These are phyloP conservation scores for Solanum etuberosum DNA, from an alignment of 257 asterid genomes.

Conservation along the genomic window DNA sequence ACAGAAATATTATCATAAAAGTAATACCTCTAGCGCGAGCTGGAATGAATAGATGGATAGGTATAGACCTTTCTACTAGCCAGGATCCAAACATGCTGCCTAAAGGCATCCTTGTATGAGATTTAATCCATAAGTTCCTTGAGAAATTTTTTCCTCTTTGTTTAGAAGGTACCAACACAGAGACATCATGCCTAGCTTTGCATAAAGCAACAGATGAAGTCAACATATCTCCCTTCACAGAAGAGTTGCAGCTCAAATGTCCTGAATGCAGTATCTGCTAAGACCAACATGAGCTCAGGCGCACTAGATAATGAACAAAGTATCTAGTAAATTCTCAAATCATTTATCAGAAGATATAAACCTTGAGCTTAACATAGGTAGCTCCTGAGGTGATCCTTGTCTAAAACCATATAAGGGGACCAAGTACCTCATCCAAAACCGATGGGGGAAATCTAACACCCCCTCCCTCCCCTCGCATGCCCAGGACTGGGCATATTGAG, in stretches of 20 bases:
- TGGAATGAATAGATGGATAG: conserved; percentile 15
- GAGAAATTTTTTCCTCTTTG: conserved; percentile 20
- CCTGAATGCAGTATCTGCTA: conserved; percentile 31
- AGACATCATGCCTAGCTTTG: conserved; percentile 35
- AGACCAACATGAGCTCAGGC: not conserved
- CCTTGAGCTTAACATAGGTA: not conserved
- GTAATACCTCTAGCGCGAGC: conserved; percentile 43
- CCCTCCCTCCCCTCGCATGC: not conserved
- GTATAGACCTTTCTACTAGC: conserved; percentile 22
- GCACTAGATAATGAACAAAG: not conserved
- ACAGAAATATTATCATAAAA: conserved; percentile 1
- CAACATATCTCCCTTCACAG: conserved; percentile 55
- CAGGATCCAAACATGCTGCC: conserved; percentile 22
- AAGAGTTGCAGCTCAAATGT: conserved; percentile 20
- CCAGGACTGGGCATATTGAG: not conserved
- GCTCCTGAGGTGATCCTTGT: not conserved
- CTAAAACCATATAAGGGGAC: conserved; percentile 3
- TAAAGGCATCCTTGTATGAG: conserved; percentile 29
- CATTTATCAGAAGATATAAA: not conserved
- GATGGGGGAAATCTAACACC: not conserved
- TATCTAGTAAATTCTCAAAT: not conserved
- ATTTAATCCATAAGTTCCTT: conserved; percentile 18
- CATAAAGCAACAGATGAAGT: conserved; percentile 51
- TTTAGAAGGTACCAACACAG: conserved; percentile 34
- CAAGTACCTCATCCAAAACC: not conserved